These are phyloP conservation scores for Dichomitus squalens DNA, from an alignment of 1,284 basidiomycete species.

Conservation along the genomic window DNA sequence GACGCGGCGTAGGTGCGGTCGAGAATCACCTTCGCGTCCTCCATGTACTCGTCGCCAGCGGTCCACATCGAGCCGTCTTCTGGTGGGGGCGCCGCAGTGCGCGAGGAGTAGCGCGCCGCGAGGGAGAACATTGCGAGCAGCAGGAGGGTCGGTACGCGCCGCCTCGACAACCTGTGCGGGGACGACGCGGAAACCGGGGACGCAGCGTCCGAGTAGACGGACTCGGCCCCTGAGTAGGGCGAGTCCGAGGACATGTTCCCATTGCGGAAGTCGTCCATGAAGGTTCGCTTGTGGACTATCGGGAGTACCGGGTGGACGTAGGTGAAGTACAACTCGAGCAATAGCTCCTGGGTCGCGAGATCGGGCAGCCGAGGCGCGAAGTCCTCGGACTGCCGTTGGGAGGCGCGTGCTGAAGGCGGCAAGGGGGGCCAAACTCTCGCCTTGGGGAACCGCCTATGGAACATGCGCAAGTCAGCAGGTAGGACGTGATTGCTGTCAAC, in stretches of 20 bases:
- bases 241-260: slow-evolving; percentile 26
- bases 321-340: slow-evolving; percentile 77
- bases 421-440: slow-evolving; percentile 82
- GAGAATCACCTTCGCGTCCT: slow-evolving; percentile 70
- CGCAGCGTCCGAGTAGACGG: slow-evolving; percentile 37
- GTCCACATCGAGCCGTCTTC: slow-evolving; percentile 75
- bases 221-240: slow-evolving; percentile 26
- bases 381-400: slow-evolving; percentile 40
- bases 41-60: slow-evolving; percentile 76
- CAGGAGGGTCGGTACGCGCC: slow-evolving; percentile 65
- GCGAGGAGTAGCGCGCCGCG: slow-evolving; percentile 65
- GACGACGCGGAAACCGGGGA: slow-evolving; percentile 35
- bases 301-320: slow-evolving; percentile 79
- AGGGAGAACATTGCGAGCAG: slow-evolving; percentile 79
- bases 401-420: slow-evolving; percentile 35
- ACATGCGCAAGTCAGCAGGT: neutral
- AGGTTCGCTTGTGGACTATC: slow-evolving; percentile 69
- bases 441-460: slow-evolving; percentile 73
- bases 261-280: slow-evolving; percentile 60
- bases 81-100: slow-evolving; percentile 39
- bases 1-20: slow-evolving; percentile 65
- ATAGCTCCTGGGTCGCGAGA: slow-evolving; percentile 58
- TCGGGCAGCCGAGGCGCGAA: slow-evolving; percentile 52
- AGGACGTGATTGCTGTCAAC: neutral
- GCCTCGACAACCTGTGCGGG: slow-evolving; percentile 42